Conservation (phyloP, 2,329 filamentous ascomycete genomes). For the Penicillium sp. region DNA sequence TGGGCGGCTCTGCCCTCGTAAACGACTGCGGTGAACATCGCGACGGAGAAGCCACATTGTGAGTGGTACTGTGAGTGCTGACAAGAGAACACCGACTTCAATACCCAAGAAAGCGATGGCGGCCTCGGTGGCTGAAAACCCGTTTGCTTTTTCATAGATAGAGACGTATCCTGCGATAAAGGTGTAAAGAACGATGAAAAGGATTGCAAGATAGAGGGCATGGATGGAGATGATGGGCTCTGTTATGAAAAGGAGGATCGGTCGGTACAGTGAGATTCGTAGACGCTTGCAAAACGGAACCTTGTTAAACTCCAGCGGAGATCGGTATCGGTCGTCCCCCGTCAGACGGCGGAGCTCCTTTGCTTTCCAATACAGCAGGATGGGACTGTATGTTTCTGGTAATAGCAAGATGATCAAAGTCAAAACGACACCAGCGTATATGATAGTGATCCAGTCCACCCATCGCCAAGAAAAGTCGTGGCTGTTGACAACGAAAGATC, state of each 20-base stretch:
- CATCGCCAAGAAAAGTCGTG: slow-evolving; percentile 48
- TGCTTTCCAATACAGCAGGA: slow-evolving; percentile 51
- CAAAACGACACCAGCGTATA: slow-evolving; percentile 39
- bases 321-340: slow-evolving; percentile 50
- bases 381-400: slow-evolving; percentile 54
- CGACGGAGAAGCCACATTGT: slow-evolving; percentile 48
- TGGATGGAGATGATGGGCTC: slow-evolving; percentile 39
- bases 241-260: slow-evolving; percentile 51
- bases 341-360: slow-evolving; percentile 43
- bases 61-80: slow-evolving; percentile 44
- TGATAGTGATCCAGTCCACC: slow-evolving; percentile 49
- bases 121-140: slow-evolving; percentile 47
- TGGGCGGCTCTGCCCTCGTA: slow-evolving; percentile 41
- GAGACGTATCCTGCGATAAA: slow-evolving; percentile 51
- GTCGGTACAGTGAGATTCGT: slow-evolving; percentile 49
- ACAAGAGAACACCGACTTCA: slow-evolving; percentile 43
- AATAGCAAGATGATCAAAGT: slow-evolving; percentile 45
- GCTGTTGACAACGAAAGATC: slow-evolving; percentile 47
- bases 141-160: slow-evolving; percentile 53
- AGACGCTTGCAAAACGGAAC: slow-evolving; percentile 43
- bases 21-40: slow-evolving; percentile 46
- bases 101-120: slow-evolving; percentile 54
- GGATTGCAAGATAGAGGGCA: slow-evolving; percentile 28
- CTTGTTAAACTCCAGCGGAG: slow-evolving; percentile 49
- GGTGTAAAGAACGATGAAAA: slow-evolving; percentile 36